Evolutionary conservation across 306 rosid species (phyloP), one percentile per base, ranked within the genome.

Genomic region (Casuarina equisetifolia): DNA sequence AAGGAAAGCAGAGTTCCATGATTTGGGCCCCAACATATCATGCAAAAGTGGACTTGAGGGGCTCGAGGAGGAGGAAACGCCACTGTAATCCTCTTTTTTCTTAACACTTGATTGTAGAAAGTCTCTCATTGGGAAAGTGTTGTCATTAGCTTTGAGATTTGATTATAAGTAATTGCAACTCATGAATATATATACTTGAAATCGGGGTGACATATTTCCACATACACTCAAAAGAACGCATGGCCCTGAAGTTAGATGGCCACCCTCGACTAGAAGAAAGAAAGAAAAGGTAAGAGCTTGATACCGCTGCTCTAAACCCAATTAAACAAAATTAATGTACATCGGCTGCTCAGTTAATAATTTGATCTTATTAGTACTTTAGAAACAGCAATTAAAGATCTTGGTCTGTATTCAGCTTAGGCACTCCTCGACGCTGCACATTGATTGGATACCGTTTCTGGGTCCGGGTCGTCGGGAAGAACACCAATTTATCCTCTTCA

Each of bases 381-480:
- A 25, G 50, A 6, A n/a, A 5, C 15, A 8, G n/a, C 16, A 54
- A 45, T 20, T 62, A 10, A 40, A 6, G 45, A 12, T 17, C 59
- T 44, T 45, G 13, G 32, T 73, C 83, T 73, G 17, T 66, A 51
- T 70, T 44, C 48, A 53, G 69, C 45, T 9, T 69, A 46, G 63
- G n/a, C 69, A 6, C 62, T 48, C 76, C 81, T 77, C 90, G 82
- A 12, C 83, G 90, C 75, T 81, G 82, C 77, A 94, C 87, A 62
- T 83, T 73, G 78, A 94, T 89, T 3, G 98, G 98, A 73, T 89
- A 94, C 78, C 91, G 88, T 89, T 94, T 94, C 84, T 87, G 97
- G 25, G 97, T 94, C 85, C 98, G 85, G 25, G 98, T 94, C 4
- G 98, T 95, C 16, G 98, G 98, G 78, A 95, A 95, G 83, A 90